Base-by-base conservation (phyloP, 148 eudicot genomes). In the Silene latifolia region DNA sequence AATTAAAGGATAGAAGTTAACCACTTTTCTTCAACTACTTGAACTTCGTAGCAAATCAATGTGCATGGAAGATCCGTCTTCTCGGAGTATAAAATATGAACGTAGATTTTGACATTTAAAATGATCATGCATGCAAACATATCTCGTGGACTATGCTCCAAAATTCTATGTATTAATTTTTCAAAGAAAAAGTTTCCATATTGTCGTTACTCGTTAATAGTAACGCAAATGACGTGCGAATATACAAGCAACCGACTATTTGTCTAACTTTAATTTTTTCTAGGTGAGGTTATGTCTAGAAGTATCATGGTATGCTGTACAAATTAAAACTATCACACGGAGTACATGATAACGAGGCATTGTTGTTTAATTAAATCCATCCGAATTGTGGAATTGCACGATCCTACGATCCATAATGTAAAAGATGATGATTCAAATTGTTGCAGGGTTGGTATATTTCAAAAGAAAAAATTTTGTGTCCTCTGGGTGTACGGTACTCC, bases 21-120 rank as follows among this genome's bases (percentile, higher is more conserved):
- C 23, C 15, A n/a, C 17, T 67, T 67, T 20, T 39, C n/a, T 48
- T 67, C 53, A 39, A 67, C 71, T 39, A 39, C 71, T 44, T 67
- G 1, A 67, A 48, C 51, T 67, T 42, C 25, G 53, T n/a, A 67
- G 71, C 53, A 67, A 39, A 67, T 67, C 69, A 39, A 5, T 19
- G 53, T 44, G 25, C 47, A 44, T 18, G 71, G 25, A 39, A 19
- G 10, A 64, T 15, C 0, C 39, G 4, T 59, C 24, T 59, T 19
- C 25, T n/a, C 3, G 20, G 7, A n/a, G 7, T 18, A 1, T 47
- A 47, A 13, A 59, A 23, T 19, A 59, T 9, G 27, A 21, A 8
- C 27, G 6, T 20, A 7, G 29, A 65, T 29, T 63, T 63, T 19
- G 71, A 67, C 71, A 42, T 67, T 19, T 67, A 0, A 35, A 67